Conservation (phyloP, 441 rosid species). For the Breynia disticha region DNA sequence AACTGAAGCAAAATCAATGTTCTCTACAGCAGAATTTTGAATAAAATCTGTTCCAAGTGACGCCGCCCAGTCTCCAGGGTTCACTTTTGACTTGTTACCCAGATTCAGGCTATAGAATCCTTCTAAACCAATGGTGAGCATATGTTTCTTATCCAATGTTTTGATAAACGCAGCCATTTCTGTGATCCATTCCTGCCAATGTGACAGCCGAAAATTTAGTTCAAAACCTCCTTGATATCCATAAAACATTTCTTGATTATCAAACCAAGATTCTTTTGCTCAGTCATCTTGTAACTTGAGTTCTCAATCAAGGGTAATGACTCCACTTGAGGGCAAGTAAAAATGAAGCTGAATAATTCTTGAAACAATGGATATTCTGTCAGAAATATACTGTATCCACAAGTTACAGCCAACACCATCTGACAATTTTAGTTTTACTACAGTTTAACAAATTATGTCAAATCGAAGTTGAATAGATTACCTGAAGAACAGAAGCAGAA, state of each 20-base stretch:
- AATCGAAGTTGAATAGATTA: constrained; percentile 10
- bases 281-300: background rate
- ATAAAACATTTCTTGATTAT: too few species aligned
- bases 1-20: constrained; percentile 44
- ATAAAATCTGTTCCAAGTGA: constrained; percentile 40
- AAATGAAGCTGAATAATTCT: background rate
- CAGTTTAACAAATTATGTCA: background rate
- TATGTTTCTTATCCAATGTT: constrained; percentile 34
- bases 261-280: background rate
- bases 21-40: constrained; percentile 27
- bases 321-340: background rate
- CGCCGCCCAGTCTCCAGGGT: constrained; percentile 48
- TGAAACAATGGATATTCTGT: background rate
- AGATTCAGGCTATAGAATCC: constrained; percentile 32
- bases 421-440: too few species aligned
- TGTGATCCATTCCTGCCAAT: constrained; percentile 29
- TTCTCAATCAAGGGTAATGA: background rate
- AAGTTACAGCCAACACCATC: background rate
- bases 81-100: constrained; percentile 19
- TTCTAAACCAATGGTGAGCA: constrained; percentile 37
- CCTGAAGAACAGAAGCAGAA: constrained; percentile 37
- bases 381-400: background rate
- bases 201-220: background rate
- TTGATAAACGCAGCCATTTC: constrained; percentile 45
- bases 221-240: background rate